Conservation (phyloP, 2,329 filamentous ascomycete genomes). For the Anthostomella pinea region DNA sequence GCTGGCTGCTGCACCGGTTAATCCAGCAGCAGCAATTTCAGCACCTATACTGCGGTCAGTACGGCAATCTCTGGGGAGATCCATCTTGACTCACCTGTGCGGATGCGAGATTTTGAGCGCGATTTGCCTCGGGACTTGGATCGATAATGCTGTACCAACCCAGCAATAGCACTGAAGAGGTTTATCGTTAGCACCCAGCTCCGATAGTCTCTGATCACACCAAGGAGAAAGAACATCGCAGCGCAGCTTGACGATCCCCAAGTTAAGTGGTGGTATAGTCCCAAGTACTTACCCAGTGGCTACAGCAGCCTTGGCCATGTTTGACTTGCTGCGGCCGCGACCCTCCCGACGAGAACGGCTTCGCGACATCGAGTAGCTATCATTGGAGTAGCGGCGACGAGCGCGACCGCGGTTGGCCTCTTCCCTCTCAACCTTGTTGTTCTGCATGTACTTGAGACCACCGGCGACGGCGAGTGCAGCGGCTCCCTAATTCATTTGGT, state of each 20-base stretch:
- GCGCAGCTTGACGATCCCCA: no score
- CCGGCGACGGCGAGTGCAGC: conserved; percentile 63
- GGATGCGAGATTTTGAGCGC: conserved; percentile 38
- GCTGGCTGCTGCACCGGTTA: conserved; percentile 58
- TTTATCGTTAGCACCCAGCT: conserved; percentile 19
- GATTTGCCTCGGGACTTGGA: conserved; percentile 45
- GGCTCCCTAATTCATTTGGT: conserved; percentile 35
- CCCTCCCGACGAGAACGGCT: conserved; percentile 42
- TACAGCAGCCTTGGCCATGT: conserved; percentile 53
- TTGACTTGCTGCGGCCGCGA: conserved; percentile 39
- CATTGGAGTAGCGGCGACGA: conserved; percentile 44
- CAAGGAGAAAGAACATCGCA: no score
- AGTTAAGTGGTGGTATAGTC: no score
- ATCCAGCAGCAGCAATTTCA: conserved; percentile 58
- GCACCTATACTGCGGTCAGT: conserved; percentile 36
- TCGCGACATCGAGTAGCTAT: conserved; percentile 45
- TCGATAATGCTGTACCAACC: conserved; percentile 56
- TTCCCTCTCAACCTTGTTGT: conserved; percentile 58
- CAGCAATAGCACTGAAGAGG: conserved; percentile 48
- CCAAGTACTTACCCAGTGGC: conserved; percentile 46
- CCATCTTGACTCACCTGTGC: conserved; percentile 37
- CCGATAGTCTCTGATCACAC: no score
- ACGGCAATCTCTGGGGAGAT: neutral
- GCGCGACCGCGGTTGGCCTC: conserved; percentile 56
- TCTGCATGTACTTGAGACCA: conserved; percentile 62